A percentile compares a stretch with the other conserved stretches of the same genome.
Conservation (phyloP, 768 basidiomycete genomes). For the Lactarius hatsudake region DNA sequence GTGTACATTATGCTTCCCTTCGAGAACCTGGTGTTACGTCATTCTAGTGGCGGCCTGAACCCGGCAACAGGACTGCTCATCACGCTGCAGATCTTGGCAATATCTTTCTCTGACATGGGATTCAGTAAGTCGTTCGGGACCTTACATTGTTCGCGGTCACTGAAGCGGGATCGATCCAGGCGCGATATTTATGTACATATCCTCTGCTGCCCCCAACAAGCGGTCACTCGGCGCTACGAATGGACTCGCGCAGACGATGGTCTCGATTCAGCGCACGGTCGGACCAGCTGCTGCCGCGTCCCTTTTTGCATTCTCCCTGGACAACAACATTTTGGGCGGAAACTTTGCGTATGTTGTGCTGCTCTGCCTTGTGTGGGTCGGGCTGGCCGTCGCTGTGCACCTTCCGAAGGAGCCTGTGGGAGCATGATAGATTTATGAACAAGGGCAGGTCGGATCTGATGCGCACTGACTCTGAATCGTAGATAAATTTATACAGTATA, state of each 20-base stretch:
- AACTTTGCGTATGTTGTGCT: constrained; percentile 16
- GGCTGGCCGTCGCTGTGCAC: constrained; percentile 5
- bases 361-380: background rate
- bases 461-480: too few species aligned
- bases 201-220: constrained; percentile 60
- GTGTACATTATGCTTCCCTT: constrained; percentile 34
- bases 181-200: constrained; percentile 69
- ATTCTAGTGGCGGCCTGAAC: background rate
- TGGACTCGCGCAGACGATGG: constrained; percentile 44
- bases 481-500: too few species aligned
- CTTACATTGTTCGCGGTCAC: background rate
- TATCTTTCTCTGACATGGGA: constrained; percentile 15
- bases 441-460: too few species aligned
- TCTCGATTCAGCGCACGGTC: constrained; percentile 40
- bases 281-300: constrained; percentile 60
- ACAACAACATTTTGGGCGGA: constrained; percentile 47
- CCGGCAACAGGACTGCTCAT: background rate
- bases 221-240: constrained; percentile 68
- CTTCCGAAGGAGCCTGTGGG: constrained; percentile 13
- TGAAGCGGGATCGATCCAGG: constrained; percentile 41
- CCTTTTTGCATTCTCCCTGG: constrained; percentile 61
- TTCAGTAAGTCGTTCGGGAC: constrained; percentile 12
- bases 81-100: constrained; percentile 11
- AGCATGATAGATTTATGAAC: background rate
- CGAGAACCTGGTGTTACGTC: constrained; percentile 10